phyloP scores from a whole-genome alignment of 2,329 filamentous ascomycete species.

The Rutstroemia sydowiana region DNA sequence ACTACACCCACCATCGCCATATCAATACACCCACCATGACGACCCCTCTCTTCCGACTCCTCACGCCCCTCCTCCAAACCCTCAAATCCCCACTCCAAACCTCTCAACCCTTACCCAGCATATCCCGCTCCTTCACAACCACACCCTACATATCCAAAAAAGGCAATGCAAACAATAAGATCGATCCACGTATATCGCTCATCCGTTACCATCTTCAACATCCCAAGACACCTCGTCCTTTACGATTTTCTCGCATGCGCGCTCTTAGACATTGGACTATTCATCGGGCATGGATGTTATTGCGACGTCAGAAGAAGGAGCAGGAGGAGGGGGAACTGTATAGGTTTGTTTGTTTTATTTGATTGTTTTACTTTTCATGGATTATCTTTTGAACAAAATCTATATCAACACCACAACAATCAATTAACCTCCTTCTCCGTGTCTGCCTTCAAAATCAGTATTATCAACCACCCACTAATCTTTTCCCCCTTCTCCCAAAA shows the following conservation, averaged over 20 bases:
- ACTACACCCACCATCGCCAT: constrained; percentile 12
- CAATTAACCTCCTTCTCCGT: neutral
- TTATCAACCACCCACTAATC: neutral
- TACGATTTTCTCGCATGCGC: constrained; percentile 82
- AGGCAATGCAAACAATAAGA: constrained; percentile 14
- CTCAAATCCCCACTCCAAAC: neutral
- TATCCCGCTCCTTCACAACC: constrained; percentile 18
- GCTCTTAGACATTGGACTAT: constrained; percentile 97
- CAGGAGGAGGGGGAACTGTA: constrained; percentile 63
- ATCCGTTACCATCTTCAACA: constrained; percentile 67
- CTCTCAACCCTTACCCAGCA: constrained; percentile 5
- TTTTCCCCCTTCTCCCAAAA: no score
- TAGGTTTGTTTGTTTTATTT: constrained; percentile 38
- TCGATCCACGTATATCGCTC: constrained; percentile 36
- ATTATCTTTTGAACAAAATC: neutral
- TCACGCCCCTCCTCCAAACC: constrained; percentile 22
- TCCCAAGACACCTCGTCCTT: constrained; percentile 62
- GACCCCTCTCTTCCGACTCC: constrained; percentile 17
- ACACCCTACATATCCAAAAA: constrained; percentile 10
- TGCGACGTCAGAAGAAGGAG: constrained; percentile 60
- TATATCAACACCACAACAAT: neutral
- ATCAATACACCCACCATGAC: constrained; percentile 17
- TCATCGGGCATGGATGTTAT: constrained; percentile 88
- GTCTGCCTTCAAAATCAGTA: neutral
- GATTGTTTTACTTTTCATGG: neutral